Evolutionary conservation across 768 basidiomycete genomes (phyloP).

Genomic region (Kwoniella shandongensis): DNA sequence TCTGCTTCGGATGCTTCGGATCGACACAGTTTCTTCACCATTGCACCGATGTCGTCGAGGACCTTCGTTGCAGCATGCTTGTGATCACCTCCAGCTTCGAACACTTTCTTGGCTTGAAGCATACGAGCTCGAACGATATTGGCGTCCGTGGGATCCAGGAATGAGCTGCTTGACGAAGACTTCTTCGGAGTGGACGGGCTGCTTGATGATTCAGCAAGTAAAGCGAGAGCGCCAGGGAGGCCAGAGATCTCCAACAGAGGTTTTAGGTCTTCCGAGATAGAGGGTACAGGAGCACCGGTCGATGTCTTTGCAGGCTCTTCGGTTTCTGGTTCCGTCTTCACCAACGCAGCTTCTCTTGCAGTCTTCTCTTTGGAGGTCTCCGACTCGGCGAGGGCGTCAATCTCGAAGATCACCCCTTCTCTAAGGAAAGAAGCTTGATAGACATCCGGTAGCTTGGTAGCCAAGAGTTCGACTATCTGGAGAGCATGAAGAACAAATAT

Average conservation of each 20-base stretch:
- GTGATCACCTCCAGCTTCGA: slow-evolving; percentile 48
- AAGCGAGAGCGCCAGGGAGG: slow-evolving; percentile 20
- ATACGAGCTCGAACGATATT: slow-evolving; percentile 89
- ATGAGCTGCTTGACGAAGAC: slow-evolving; percentile 9
- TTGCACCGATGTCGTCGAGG: slow-evolving; percentile 58
- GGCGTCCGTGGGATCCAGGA: slow-evolving; percentile 75
- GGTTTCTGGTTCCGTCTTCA: slow-evolving; percentile 39
- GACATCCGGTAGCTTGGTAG: slow-evolving; percentile 75
- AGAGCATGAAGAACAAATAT: slow-evolving; percentile 81
- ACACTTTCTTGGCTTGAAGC: slow-evolving; percentile 76
- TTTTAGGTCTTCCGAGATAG: slow-evolving; percentile 31
- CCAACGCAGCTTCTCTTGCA: slow-evolving; percentile 21
- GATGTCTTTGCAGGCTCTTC: slow-evolving; percentile 12
- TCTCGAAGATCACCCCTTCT: slow-evolving; percentile 95
- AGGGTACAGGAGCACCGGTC: background rate
- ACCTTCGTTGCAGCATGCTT: slow-evolving; percentile 64
- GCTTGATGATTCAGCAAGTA: slow-evolving; percentile 4
- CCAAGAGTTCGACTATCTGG: slow-evolving; percentile 87
- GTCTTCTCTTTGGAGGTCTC: slow-evolving; percentile 59
- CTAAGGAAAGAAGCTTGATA: slow-evolving; percentile 87
- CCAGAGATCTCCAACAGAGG: slow-evolving; percentile 24
- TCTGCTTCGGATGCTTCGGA: slow-evolving; percentile 65
- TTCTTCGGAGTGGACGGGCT: slow-evolving; percentile 15
- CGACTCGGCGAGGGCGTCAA: slow-evolving; percentile 72
- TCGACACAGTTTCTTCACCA: slow-evolving; percentile 67